These are phyloP conservation scores for Megacollybia marginata DNA, from an alignment of 768 basidiomycete species.

Conservation along the genomic window DNA sequence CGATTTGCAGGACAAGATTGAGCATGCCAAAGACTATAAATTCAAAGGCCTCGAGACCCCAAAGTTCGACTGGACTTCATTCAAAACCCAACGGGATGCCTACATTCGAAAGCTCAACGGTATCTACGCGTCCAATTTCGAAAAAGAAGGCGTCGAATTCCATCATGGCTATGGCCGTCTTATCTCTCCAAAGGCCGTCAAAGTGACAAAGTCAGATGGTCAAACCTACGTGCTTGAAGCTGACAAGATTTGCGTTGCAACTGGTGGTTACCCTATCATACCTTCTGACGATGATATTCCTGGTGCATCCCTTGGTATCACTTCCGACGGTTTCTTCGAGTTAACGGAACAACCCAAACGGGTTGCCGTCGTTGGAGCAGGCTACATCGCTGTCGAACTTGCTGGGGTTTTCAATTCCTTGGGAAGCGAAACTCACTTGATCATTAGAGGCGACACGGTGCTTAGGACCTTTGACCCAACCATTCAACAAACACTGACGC, in stretches of 20 bases:
- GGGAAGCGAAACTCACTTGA: constrained; percentile 84
- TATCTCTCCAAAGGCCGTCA: constrained; percentile 57
- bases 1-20: constrained; percentile 79
- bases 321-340: constrained; percentile 95
- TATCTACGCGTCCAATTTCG: constrained; percentile 87
- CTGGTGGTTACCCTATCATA: constrained; percentile 77
- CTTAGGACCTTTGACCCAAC: constrained; percentile 89
- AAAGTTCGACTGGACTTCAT: constrained; percentile 81
- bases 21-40: constrained; percentile 65
- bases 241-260: constrained; percentile 77
- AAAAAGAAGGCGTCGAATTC: constrained; percentile 81
- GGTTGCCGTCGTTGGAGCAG: constrained; percentile 92
- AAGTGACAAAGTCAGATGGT: constrained; percentile 67
- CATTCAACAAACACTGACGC: constrained; percentile 75
- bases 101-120: constrained; percentile 87
- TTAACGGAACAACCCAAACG: constrained; percentile 86
- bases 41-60: constrained; percentile 52
- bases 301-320: constrained; percentile 84
- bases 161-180: constrained; percentile 76
- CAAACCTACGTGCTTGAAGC: constrained; percentile 64
- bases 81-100: constrained; percentile 93
- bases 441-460: constrained; percentile 87
- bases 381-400: constrained; percentile 96
- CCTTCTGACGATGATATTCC: constrained; percentile 78
- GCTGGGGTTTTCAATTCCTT: constrained; percentile 90